phyloP scores from a whole-genome alignment of 352 stramenopile species.

The Phytophthora cryptogea region DNA sequence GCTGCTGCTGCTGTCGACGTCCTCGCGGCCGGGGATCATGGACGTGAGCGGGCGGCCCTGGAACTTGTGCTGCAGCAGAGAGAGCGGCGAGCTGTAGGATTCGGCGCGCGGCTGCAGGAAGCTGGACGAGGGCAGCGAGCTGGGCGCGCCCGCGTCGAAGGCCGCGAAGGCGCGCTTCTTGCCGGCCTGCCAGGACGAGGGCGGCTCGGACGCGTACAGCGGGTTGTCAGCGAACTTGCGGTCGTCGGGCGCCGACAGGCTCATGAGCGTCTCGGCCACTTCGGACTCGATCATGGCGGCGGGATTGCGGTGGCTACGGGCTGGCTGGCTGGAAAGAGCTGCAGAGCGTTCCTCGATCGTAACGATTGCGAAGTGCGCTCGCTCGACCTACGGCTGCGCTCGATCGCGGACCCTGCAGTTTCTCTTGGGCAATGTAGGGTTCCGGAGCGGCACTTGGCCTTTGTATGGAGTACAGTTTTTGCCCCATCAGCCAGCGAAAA shows the following conservation, averaged over 20 bases:
- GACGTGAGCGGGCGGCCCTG: constrained; percentile 69
- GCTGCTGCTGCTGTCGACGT: constrained; percentile 49
- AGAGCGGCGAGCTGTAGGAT: constrained; percentile 35
- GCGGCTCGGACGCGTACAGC: constrained; percentile 59
- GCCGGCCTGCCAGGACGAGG: constrained; percentile 49
- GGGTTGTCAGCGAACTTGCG: constrained; percentile 60
- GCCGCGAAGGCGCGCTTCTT: constrained; percentile 63
- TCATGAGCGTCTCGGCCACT: constrained; percentile 82
- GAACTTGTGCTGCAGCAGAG: constrained; percentile 59
- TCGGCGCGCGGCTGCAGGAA: constrained; percentile 43
- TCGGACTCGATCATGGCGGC: constrained; percentile 67
- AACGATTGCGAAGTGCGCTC: constrained; percentile 19
- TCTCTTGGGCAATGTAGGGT: constrained; percentile 23
- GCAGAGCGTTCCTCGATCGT: constrained; percentile 10
- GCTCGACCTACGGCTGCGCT: neutral
- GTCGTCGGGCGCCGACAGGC: constrained; percentile 76
- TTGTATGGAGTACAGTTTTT: constrained; percentile 37
- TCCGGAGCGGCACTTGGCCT: constrained; percentile 18
- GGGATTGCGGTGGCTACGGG: constrained; percentile 17
- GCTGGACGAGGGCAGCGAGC: constrained; percentile 55
- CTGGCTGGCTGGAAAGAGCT: constrained; percentile 13
- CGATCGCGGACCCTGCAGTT: neutral
- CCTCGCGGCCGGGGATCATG: constrained; percentile 58
- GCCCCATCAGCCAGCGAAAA: constrained; percentile 15
- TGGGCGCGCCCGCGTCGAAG: constrained; percentile 40